These are phyloP conservation scores for Annulohypoxylon moriforme DNA, from an alignment of 495 filamentous ascomycete species.

Conservation along the genomic window DNA sequence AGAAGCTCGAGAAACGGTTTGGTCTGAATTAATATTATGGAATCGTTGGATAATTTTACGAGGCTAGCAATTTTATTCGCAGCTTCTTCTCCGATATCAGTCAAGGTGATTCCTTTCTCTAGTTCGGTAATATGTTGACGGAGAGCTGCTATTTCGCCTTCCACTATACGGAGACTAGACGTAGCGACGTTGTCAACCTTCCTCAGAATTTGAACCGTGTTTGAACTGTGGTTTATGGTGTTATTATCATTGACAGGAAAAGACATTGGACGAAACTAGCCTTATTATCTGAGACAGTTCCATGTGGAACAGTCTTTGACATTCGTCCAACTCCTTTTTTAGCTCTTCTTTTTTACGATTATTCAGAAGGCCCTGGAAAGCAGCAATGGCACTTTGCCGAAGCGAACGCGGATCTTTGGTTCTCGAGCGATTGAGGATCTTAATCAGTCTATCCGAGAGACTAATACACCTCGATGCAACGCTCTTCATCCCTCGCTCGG, in stretches of 20 bases:
- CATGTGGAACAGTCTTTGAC: conserved; percentile 2
- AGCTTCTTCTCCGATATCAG: not conserved
- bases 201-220: not conserved
- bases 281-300: conserved; percentile 1
- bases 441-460: not conserved
- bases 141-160: not conserved
- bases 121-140: not conserved
- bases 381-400: not conserved
- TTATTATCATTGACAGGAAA: not conserved
- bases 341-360: not conserved
- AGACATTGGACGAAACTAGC: not conserved
- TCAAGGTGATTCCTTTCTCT: not conserved
- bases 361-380: not conserved
- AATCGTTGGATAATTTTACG: not conserved
- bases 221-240: not conserved
- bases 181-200: not conserved
- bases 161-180: not conserved
- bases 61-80: conserved; percentile 1
- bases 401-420: not conserved
- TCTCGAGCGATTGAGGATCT: conserved; percentile 3
- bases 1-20: not conserved
- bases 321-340: conserved; percentile 8
- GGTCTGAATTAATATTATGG: not conserved
- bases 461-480: not conserved
- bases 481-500: not conserved